Evolutionary conservation across 345 rosid species (phyloP).

Genomic region (Pelargonium nanum): DNA sequence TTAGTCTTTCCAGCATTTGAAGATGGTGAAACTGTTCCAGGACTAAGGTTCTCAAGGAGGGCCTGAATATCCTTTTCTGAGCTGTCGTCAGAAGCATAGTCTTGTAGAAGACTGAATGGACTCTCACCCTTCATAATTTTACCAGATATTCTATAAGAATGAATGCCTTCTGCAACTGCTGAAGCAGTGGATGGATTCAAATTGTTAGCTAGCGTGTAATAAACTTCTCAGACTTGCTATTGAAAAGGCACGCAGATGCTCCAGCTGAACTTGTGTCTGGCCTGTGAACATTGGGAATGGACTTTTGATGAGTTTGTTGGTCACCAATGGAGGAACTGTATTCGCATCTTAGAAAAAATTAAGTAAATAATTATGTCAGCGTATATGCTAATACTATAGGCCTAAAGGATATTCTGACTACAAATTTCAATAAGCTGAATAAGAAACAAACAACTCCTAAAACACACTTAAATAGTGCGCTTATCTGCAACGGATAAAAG

Average conservation of each 20-base stretch:
- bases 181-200: background rate
- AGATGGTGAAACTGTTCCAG: slow-evolving; percentile 9
- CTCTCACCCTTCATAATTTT: slow-evolving; percentile 20
- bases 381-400: too few species aligned
- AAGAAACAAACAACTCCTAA: too few species aligned
- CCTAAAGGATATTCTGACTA: background rate
- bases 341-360: too few species aligned
- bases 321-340: background rate
- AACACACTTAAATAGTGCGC: too few species aligned
- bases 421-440: too few species aligned
- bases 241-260: too few species aligned
- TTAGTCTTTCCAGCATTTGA: slow-evolving; percentile 11
- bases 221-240: too few species aligned
- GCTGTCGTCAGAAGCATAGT: slow-evolving; percentile 42
- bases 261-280: background rate
- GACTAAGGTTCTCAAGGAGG: slow-evolving; percentile 1
- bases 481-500: too few species aligned
- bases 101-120: slow-evolving; percentile 41
- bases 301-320: too few species aligned
- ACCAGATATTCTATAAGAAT: slow-evolving; percentile 10
- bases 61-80: slow-evolving; percentile 22
- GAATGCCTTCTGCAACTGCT: slow-evolving; percentile 10
- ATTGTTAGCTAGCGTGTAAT: too few species aligned
- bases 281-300: background rate
- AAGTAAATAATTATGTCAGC: background rate